Evolutionary conservation across 176 grass and related monocot species (phyloP).

Genomic region (Pontederia paniculata): DNA sequence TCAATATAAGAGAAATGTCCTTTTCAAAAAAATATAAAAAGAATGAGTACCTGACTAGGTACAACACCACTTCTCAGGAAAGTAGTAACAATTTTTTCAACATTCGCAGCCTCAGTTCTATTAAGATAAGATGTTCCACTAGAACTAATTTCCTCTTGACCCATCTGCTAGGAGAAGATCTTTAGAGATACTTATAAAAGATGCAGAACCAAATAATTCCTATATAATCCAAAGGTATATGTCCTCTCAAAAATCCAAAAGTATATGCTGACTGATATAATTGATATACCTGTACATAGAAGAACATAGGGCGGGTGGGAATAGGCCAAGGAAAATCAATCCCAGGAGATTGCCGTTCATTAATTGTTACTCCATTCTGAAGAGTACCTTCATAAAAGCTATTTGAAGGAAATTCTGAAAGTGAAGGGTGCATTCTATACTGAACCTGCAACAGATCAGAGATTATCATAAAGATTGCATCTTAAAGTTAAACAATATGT

Average conservation of each 20-base stretch:
- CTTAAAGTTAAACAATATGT: neutral
- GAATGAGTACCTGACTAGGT: slow-evolving; percentile 71
- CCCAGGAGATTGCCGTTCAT: slow-evolving; percentile 79
- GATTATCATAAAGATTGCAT: neutral
- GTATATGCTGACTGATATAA: too few species aligned
- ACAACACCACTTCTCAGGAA: slow-evolving; percentile 94
- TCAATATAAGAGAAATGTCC: too few species aligned
- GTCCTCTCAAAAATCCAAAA: too few species aligned
- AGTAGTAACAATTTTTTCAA: slow-evolving; percentile 98
- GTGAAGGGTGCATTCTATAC: slow-evolving; percentile 97
- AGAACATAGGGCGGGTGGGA: slow-evolving; percentile 97
- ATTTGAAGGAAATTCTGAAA: slow-evolving; percentile 97
- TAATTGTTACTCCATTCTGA: slow-evolving; percentile 98
- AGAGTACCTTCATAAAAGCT: slow-evolving; percentile 98
- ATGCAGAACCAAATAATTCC: too few species aligned
- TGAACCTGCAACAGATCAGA: slow-evolving; percentile 89
- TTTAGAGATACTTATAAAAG: neutral
- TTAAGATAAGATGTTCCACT: slow-evolving; percentile 97
- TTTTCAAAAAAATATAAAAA: too few species aligned
- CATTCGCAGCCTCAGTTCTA: slow-evolving; percentile 99
- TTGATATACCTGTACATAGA: slow-evolving; percentile 79
- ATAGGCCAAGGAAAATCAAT: slow-evolving; percentile 99
- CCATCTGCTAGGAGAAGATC: slow-evolving; percentile 51
- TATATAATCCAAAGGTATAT: too few species aligned
- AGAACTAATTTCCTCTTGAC: slow-evolving; percentile 99